Evolutionary conservation across 2,329 filamentous ascomycete species (phyloP), one percentile per base, ranked within the genome.

Genomic region (Knufia fluminis): DNA sequence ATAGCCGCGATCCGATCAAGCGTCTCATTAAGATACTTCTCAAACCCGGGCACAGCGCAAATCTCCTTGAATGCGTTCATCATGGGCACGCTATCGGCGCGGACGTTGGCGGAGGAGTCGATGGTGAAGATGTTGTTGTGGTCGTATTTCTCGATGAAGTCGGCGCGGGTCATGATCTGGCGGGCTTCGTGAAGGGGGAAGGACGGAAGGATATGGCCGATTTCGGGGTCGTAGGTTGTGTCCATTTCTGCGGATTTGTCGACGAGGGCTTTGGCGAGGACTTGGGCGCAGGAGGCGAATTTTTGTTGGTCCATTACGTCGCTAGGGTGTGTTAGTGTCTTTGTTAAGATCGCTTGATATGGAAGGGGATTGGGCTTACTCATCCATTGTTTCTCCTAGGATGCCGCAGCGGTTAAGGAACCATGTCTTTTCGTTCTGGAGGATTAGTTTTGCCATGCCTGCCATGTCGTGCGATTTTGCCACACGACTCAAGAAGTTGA

Each of bases 301-400:
- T 97, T 96, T 64, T 97, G 89, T 66, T 96, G 86, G 62, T 96
- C 88, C 83, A 97, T 97, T 58, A 96, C 92, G 63, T 98, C 92
- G 45, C 26, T 28, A 12, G 26, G 26, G 26, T 12, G 26, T 28
- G 26, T 28, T 28, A 28, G 26, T 28, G 26, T 28, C 12, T 28
- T 6, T 28, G 6, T 28, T n/a, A n/a, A n/a, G 26, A 6, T 12
- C 12, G 26, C 12, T 6, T 6, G 26, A 28, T 6, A 12, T 6
- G 26, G 26, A 28, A 28, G 26, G 26, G 26, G 26, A 12, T 6
- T 12, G 26, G 26, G 26, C 26, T 28, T 28, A 67, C 26, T 97
- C 92, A 59, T 97, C 92, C 83, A 85, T 89, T 55, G 83, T 81
- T 53, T 70, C 72, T 16, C 85, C 85, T 1, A 90, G 73, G 48